phyloP scores from a whole-genome alignment of 306 rosid species.

The Crataegus laevigata region DNA sequence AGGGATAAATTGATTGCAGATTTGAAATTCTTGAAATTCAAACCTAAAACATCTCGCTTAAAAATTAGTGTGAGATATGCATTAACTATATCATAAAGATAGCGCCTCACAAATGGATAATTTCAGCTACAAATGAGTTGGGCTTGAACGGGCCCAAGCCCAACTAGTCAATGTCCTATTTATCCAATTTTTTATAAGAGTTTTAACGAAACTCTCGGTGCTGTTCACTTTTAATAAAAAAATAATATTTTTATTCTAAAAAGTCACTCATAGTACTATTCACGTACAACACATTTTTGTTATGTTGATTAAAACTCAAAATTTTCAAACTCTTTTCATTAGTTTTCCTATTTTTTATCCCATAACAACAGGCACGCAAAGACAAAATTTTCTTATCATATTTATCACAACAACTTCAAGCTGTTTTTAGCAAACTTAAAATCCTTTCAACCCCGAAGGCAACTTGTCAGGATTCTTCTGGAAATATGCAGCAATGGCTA shows the following conservation, averaged over 20 bases:
- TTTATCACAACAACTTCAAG: neutral
- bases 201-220: no score
- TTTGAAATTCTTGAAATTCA: no score
- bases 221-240: no score
- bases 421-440: neutral
- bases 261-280: no score
- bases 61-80: neutral
- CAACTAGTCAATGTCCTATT: neutral
- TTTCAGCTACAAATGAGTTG: neutral
- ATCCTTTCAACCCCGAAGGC: neutral
- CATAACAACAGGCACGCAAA: neutral
- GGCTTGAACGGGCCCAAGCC: neutral
- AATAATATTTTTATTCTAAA: no score
- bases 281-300: no score
- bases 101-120: neutral
- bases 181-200: neutral
- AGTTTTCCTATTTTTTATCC: neutral
- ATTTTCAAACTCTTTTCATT: no score
- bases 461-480: constrained; percentile 20
- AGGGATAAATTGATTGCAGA: no score
- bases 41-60: no score
- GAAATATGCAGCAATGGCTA: constrained; percentile 60
- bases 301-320: no score
- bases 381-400: neutral
- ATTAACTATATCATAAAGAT: no score